Evolutionary conservation across 495 filamentous ascomycete species (phyloP).

Genomic region (Pyrenula massariospora): DNA sequence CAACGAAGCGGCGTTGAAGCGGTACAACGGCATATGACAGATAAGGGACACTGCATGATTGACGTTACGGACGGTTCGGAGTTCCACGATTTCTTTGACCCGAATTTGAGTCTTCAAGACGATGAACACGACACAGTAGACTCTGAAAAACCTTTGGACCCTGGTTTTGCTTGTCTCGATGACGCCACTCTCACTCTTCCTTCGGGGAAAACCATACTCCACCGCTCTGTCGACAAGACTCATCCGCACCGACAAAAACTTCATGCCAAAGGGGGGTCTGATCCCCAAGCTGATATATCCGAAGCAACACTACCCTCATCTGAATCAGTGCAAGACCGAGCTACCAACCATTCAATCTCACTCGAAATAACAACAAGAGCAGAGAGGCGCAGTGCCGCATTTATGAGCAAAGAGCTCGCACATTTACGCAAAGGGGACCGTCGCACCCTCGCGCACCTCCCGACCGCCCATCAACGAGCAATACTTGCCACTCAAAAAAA

Average conservation of each 20-base stretch:
- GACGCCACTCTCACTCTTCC: conserved; percentile 12
- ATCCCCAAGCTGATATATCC: conserved; percentile 3
- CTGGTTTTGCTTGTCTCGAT: conserved; percentile 5
- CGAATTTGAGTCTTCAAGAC: conserved; percentile 2
- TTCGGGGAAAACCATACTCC: conserved; percentile 12
- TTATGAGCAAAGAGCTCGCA: conserved; percentile 11
- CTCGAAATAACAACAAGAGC: conserved; percentile 5
- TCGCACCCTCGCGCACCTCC: conserved; percentile 15
- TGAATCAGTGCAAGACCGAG: conserved; percentile 1
- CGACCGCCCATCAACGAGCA: conserved; percentile 14
- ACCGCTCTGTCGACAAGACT: neutral
- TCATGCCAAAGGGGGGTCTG: conserved; percentile 6
- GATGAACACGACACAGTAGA: conserved; percentile 4
- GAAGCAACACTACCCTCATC: conserved; percentile 2
- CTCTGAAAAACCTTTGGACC: neutral
- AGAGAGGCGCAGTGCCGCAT: conserved; percentile 9
- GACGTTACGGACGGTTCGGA: conserved; percentile 19
- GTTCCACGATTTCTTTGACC: conserved; percentile 18
- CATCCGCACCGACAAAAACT: conserved; percentile 6
- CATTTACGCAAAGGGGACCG: conserved; percentile 16
- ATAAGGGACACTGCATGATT: conserved; percentile 20
- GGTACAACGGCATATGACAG: conserved; percentile 24
- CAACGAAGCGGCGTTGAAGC: conserved; percentile 16
- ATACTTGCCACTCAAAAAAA: conserved; percentile 17
- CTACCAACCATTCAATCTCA: conserved; percentile 1